These are phyloP conservation scores for Sideroxylon spinosum DNA, from an alignment of 179 eudicot species.

Conservation along the genomic window DNA sequence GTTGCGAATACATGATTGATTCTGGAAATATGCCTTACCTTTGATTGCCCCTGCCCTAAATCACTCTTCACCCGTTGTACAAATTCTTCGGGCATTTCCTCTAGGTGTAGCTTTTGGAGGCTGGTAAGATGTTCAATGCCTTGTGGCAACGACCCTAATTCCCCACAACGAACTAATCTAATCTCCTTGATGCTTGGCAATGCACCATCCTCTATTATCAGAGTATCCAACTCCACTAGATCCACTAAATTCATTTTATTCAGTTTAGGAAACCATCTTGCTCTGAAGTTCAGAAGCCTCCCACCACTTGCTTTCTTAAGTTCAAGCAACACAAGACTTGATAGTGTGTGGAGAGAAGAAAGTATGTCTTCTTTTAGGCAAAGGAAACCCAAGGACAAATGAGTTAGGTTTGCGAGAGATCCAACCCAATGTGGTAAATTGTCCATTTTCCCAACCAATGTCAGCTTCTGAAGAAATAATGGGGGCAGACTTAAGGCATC, in stretches of 20 bases:
- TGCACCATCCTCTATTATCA: conserved; percentile 28
- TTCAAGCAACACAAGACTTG: conserved; percentile 29
- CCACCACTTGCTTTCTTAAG: conserved; percentile 25
- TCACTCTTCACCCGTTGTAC: conserved; percentile 18
- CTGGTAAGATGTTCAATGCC: conserved; percentile 29
- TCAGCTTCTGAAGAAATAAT: conserved; percentile 27
- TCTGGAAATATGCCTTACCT: conserved; percentile 17
- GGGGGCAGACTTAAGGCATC: conserved; percentile 24
- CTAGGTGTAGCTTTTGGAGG: conserved; percentile 26
- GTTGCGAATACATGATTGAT: conserved; percentile 19
- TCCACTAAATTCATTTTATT: conserved; percentile 21
- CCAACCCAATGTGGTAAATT: conserved; percentile 31
- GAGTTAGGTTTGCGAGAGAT: conserved; percentile 22
- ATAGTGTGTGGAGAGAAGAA: conserved; percentile 19
- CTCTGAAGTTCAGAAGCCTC: conserved; percentile 19
- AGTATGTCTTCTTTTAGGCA: conserved; percentile 19
- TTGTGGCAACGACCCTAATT: conserved; percentile 22
- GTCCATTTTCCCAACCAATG: conserved; percentile 22
- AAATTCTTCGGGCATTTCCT: conserved; percentile 31
- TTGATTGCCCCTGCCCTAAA: conserved; percentile 4
- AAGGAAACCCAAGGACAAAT: conserved; percentile 25
- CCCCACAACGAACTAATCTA: conserved; percentile 19
- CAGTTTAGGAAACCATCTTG: conserved; percentile 25
- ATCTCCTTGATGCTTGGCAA: conserved; percentile 24
- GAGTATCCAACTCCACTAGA: conserved; percentile 17